Base-by-base conservation (phyloP, 2,329 filamentous ascomycete genomes). In the Leptographium procerum region DNA sequence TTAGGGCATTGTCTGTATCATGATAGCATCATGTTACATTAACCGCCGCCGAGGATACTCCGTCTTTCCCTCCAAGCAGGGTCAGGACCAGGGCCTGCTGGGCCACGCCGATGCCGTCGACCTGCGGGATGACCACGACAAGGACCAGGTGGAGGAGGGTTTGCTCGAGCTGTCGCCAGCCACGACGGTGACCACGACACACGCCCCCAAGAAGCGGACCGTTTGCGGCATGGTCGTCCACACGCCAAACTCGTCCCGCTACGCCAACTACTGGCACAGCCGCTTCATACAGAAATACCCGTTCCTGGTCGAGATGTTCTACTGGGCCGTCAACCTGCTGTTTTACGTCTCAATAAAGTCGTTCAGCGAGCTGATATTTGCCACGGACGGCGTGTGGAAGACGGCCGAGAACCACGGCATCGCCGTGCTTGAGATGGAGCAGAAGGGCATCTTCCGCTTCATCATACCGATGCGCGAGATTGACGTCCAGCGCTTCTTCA, bases 241-340 rank as follows among this genome's bases (percentile, higher is more conserved):
- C 11, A 82, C 75, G 4, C 81, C 80, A 16, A 83, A 82, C 63
- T 80, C 81, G 5, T 79, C 79, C 26, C 77, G 79, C 14, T 85
- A 84, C 68, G 73, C 76, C 55, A 71, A 77, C 57, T 72, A 84
- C 65, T 65, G 80, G 50, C 82, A 85, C 68, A 84, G 79, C 60
- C 75, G 81, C 29, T 72, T 85, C 56, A 70, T 86, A 54, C 77
- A 82, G 64, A 83, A 83, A 64, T 84, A 83, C 63, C 85, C 85
- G 5, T 88, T 88, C 66, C 69, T 88, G 57, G 77, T 88, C 54
- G 85, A 88, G 69, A 87, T 88, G 83, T 87, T 87, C 68, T 88
- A 88, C 72, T 88, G 85, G 85, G 75, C 79, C 50, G 75, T 87
- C 64, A 86, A 84, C 65, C 80, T 84, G 62, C 73, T 78, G 52